Conservation (phyloP, 331 rosid species). For the Malus hybrid region DNA sequence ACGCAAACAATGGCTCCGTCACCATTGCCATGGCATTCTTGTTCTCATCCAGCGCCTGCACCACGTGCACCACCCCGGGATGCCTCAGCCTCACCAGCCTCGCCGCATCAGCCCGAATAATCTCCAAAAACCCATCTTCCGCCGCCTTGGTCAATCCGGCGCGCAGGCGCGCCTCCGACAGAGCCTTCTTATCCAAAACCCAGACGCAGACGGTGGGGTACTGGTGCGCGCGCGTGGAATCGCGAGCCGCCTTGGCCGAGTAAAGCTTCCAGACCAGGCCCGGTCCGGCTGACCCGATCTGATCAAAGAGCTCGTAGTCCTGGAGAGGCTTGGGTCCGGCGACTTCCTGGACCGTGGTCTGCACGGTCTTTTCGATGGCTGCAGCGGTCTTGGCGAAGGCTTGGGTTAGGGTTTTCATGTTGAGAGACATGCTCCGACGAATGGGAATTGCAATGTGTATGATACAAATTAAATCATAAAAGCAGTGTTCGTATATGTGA, state of each 20-base stretch:
- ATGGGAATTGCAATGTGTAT: neutral
- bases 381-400: slow-evolving; percentile 96
- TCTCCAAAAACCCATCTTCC: slow-evolving; percentile 76
- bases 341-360: slow-evolving; percentile 96
- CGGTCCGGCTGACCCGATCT: slow-evolving; percentile 98
- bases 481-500: neutral
- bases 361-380: slow-evolving; percentile 82
- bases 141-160: slow-evolving; percentile 72
- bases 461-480: neutral
- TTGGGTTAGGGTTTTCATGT: slow-evolving; percentile 95
- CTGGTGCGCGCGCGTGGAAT: slow-evolving; percentile 72
- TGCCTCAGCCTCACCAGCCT: slow-evolving; percentile 82
- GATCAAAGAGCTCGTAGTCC: slow-evolving; percentile 85
- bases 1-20: slow-evolving; percentile 90
- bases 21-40: slow-evolving; percentile 99
- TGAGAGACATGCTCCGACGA: slow-evolving; percentile 50
- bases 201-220: slow-evolving; percentile 88
- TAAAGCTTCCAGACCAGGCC: slow-evolving; percentile 78
- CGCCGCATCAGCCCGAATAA: slow-evolving; percentile 77
- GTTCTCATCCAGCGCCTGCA: slow-evolving; percentile 91
- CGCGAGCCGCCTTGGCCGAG: slow-evolving; percentile 73
- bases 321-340: slow-evolving; percentile 92
- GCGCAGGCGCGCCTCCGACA: slow-evolving; percentile 61
- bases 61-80: slow-evolving; percentile 93
- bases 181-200: slow-evolving; percentile 74